These are phyloP conservation scores for Pichia kudriavzevii DNA, from an alignment of 1,139 yeast genomes.

Conservation along the genomic window DNA sequence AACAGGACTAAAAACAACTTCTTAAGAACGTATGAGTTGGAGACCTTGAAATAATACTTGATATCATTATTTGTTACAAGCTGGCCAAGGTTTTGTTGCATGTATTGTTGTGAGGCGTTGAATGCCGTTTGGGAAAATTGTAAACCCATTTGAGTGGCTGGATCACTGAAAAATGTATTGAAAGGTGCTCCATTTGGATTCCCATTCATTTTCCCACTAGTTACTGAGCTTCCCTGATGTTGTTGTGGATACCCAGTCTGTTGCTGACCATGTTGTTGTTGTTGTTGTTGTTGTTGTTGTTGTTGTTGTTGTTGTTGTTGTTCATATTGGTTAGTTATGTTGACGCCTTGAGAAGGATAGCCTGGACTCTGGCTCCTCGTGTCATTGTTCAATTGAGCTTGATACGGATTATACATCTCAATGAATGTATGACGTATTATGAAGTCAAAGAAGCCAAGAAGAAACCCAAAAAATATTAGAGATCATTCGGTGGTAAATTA, in stretches of 20 bases:
- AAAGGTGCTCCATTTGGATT: conserved; percentile 9
- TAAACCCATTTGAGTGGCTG: conserved; percentile 78
- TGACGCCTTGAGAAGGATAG: conserved; percentile 1
- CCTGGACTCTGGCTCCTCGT: conserved; percentile 14
- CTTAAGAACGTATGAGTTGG: conserved; percentile 74
- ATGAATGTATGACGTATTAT: no score
- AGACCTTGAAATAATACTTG: conserved; percentile 84
- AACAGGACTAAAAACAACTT: conserved; percentile 70
- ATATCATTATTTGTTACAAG: conserved; percentile 47
- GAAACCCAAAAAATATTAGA: no score
- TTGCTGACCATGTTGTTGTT: not conserved
- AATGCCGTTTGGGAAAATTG: conserved; percentile 86
- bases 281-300: conserved; percentile 3
- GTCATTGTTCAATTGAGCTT: conserved; percentile 17
- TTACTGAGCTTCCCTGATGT: no score
- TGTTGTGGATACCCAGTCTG: conserved; percentile 1
- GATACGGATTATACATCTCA: conserved; percentile 25
- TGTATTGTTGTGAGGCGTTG: conserved; percentile 59
- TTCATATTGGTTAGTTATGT: conserved; percentile 20
- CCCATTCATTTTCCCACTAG: not conserved
- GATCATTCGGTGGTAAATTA: no score
- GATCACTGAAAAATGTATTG: conserved; percentile 57
- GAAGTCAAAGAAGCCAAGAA: no score
- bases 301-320: conserved; percentile 11
- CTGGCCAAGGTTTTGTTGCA: conserved; percentile 61